Percentiles rank a stretch among this genome's conserved stretches.
Evolutionary conservation across 1,284 basidiomycete species (phyloP).

Genomic region (Gomphus sp.): DNA sequence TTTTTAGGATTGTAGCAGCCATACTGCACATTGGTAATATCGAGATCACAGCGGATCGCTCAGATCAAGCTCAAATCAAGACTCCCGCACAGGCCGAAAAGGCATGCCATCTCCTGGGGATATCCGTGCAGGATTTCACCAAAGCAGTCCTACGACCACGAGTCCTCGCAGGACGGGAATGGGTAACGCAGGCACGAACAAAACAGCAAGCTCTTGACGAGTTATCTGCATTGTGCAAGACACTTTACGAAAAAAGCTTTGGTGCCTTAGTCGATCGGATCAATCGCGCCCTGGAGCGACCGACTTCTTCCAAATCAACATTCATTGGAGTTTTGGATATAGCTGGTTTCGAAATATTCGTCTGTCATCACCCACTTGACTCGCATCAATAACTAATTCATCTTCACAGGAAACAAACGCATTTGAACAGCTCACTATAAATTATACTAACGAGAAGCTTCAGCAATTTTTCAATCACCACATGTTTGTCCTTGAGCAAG

Average conservation of each 20-base stretch:
- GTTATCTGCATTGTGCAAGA: constrained; percentile 83
- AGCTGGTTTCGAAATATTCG: constrained; percentile 92
- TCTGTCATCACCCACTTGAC: constrained; percentile 21
- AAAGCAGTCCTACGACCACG: constrained; percentile 83
- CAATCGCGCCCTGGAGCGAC: constrained; percentile 90
- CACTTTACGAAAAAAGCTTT: constrained; percentile 94
- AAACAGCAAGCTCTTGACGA: constrained; percentile 92
- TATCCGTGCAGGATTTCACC: constrained; percentile 85
- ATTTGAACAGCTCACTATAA: constrained; percentile 98
- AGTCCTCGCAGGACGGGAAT: constrained; percentile 92
- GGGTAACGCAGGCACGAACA: constrained; percentile 91
- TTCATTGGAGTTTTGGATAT: constrained; percentile 99
- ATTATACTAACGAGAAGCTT: constrained; percentile 96
- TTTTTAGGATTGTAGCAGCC: constrained; percentile 91
- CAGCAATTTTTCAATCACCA: constrained; percentile 99
- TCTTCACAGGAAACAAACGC: constrained; percentile 65
- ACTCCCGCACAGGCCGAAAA: constrained; percentile 80
- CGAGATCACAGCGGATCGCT: constrained; percentile 69
- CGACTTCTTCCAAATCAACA: constrained; percentile 77
- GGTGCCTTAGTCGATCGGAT: constrained; percentile 90
- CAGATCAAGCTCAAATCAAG: constrained; percentile 84
- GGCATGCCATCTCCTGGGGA: constrained; percentile 87
- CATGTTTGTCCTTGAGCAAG: constrained; percentile 99
- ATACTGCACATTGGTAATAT: constrained; percentile 97
- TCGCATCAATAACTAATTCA: neutral